phyloP scores from a whole-genome alignment of 345 rosid genomes.

The Gynandropsis gynandra region DNA sequence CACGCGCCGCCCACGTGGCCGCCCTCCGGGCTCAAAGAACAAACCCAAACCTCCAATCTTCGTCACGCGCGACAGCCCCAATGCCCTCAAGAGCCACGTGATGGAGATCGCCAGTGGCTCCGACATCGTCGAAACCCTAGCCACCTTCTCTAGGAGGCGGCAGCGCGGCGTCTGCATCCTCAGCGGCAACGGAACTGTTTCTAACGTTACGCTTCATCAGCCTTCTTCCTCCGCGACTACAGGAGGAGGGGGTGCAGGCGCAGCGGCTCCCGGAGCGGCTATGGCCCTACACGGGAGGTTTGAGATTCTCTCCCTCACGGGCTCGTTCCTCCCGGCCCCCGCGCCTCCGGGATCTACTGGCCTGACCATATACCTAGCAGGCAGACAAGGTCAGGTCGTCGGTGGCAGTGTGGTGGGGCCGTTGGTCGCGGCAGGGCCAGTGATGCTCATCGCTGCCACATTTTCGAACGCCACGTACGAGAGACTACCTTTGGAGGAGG shows the following conservation, averaged over 20 bases:
- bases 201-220: slow-evolving; percentile 59
- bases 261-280: slow-evolving; percentile 34
- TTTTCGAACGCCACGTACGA: slow-evolving; percentile 45
- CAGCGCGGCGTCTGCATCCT: slow-evolving; percentile 55
- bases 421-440: slow-evolving; percentile 39
- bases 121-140: slow-evolving; percentile 49
- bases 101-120: slow-evolving; percentile 58
- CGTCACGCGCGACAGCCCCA: slow-evolving; percentile 64
- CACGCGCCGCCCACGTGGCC: slow-evolving; percentile 58
- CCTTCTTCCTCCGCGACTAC: slow-evolving; percentile 18
- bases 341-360: slow-evolving; percentile 48
- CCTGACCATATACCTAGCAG: slow-evolving; percentile 41
- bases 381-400: slow-evolving; percentile 47
- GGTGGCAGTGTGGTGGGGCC: slow-evolving; percentile 44
- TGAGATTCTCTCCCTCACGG: slow-evolving; percentile 42
- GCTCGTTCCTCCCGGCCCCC: slow-evolving; percentile 41
- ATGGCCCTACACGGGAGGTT: slow-evolving; percentile 44
- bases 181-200: slow-evolving; percentile 56
- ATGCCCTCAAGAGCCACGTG: slow-evolving; percentile 58
- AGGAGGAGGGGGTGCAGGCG: slow-evolving; percentile 18
- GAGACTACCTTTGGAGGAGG: slow-evolving; percentile 43
- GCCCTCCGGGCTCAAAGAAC: slow-evolving; percentile 57
- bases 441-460: slow-evolving; percentile 43
- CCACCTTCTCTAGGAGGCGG: slow-evolving; percentile 47
- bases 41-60: slow-evolving; percentile 61